A percentile compares a stretch with the other conserved stretches of the same genome.
Evolutionary conservation across 768 basidiomycete genomes (phyloP).

Genomic region (Suillus hirtellus): DNA sequence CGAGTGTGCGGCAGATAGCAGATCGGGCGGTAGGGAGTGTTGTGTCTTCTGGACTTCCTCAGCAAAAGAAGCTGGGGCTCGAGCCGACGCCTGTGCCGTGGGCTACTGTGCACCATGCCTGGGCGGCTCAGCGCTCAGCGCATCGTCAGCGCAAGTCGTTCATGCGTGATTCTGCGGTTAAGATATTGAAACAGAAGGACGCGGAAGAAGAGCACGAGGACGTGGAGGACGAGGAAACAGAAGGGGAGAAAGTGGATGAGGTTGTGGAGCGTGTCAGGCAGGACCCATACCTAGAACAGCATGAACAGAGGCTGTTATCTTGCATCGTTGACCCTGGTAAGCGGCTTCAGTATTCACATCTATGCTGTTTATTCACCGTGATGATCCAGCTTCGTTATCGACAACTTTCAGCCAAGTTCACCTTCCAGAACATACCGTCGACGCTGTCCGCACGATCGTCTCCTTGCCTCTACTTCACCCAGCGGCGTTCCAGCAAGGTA

Average conservation of each 20-base stretch:
- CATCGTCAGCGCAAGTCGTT: slow-evolving; percentile 57
- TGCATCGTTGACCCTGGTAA: slow-evolving; percentile 85
- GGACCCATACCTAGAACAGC: slow-evolving; percentile 72
- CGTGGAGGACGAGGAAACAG: slow-evolving; percentile 33
- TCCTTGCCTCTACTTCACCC: slow-evolving; percentile 88
- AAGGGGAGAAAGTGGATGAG: slow-evolving; percentile 49
- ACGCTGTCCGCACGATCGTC: slow-evolving; percentile 89
- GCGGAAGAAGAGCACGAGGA: slow-evolving; percentile 32
- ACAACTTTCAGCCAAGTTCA: slow-evolving; percentile 90
- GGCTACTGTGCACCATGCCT: slow-evolving; percentile 65
- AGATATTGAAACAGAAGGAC: slow-evolving; percentile 36
- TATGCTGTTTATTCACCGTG: slow-evolving; percentile 1
- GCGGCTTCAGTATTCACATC: slow-evolving; percentile 18
- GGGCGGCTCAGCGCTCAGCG: slow-evolving; percentile 55
- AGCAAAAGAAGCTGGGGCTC: slow-evolving; percentile 14
- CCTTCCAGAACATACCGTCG: slow-evolving; percentile 84
- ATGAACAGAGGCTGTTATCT: slow-evolving; percentile 77
- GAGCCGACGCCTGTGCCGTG: slow-evolving; percentile 66
- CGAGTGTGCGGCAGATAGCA: slow-evolving; percentile 67
- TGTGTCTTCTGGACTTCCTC: slow-evolving; percentile 31
- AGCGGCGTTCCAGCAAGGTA: slow-evolving; percentile 82
- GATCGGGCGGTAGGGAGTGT: slow-evolving; percentile 75
- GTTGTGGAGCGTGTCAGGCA: slow-evolving; percentile 76
- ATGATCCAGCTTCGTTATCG: slow-evolving; percentile 60
- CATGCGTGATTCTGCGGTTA: slow-evolving; percentile 51